Percentiles rank a stretch among this genome's conserved stretches.
Conservation (phyloP, 192 early-diverging fungal genomes). For the Entomortierella chlamydospora region DNA sequence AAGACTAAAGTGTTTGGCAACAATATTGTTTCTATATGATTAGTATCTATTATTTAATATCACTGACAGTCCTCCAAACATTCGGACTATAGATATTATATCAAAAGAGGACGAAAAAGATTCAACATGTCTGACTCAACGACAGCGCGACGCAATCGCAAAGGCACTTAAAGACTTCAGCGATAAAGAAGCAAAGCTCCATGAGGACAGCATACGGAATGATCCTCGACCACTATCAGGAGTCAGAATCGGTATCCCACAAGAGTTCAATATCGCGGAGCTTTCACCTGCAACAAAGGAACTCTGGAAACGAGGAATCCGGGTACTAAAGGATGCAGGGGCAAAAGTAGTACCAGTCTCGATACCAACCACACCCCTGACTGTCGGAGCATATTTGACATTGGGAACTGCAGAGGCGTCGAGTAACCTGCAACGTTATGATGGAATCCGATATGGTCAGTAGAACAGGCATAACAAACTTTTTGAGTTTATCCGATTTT, state of each 20-base stretch:
- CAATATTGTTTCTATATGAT: too few relatives aligned
- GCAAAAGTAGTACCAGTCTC: conserved; percentile 78
- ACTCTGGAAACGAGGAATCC: conserved; percentile 72
- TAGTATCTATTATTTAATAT: too few relatives aligned
- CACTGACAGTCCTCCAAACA: too few relatives aligned
- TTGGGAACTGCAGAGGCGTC: conserved; percentile 91
- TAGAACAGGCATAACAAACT: neutral
- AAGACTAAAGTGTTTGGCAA: too few relatives aligned
- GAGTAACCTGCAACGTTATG: conserved; percentile 90
- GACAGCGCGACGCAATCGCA: conserved; percentile 18
- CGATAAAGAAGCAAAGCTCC: neutral
- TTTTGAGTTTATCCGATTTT: too few relatives aligned
- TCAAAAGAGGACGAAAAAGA: conserved; percentile 69
- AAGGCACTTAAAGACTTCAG: neutral
- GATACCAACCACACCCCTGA: conserved; percentile 73
- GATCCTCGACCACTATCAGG: conserved; percentile 13
- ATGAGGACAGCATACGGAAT: neutral
- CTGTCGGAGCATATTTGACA: conserved; percentile 89
- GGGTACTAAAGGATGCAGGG: conserved; percentile 65
- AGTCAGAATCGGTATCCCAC: conserved; percentile 19
- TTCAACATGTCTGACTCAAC: conserved; percentile 62
- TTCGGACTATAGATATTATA: conserved; percentile 60
- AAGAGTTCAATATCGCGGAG: conserved; percentile 84
- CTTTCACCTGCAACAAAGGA: conserved; percentile 64
- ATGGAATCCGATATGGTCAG: conserved; percentile 88